Base-by-base conservation (phyloP, 495 filamentous ascomycete genomes). In the Xylaria cubensis region DNA sequence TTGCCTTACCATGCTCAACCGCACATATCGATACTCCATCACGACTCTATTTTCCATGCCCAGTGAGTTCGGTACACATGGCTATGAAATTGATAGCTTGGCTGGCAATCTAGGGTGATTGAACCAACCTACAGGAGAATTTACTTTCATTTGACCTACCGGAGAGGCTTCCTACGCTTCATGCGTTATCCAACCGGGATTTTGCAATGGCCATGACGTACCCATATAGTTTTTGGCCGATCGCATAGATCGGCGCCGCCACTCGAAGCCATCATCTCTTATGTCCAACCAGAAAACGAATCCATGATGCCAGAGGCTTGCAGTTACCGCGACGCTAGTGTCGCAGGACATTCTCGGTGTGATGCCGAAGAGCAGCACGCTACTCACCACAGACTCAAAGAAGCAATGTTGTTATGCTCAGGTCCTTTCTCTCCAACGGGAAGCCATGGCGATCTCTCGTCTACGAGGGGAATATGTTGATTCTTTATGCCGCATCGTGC, bases 171-270 rank as follows among this genome's bases (percentile, higher is more conserved):
- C 53, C 53, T 32, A 4, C 53, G 53, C 24, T 56, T 56, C 4
- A 56, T 56, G 53, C 53, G 13, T 56, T 2, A 32, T 29, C 17
- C 34, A 15, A 39, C 58, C 58, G 58, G 58, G 58, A 61, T 32
- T 61, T 39, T 21, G n/a, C 29, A 56, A 56, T 26, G 53, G 17
- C 29, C 13, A 56, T 56, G 53, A 32, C 26, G 26, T 29, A 9
- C 12, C 51, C 51, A 17, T 24, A 15, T 32, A 29, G 21, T 17
- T 32, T 15, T 7, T n/a, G 64, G 46, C 46, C 44, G 46, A 67
- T 50, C 50, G 17, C 50, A 50, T 67, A 6, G 50, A 67, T 56
- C 65, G 65, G 34, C 65, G 51, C 36, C 50, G 65, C 48, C 65
- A 56, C 50, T 26, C 21, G n/a, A 50, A 56, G 65, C 51, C 51